Evolutionary conservation across 2,329 filamentous ascomycete species (phyloP), one percentile per base, ranked within the genome.

Genomic region (Fusarium sambucinum): DNA sequence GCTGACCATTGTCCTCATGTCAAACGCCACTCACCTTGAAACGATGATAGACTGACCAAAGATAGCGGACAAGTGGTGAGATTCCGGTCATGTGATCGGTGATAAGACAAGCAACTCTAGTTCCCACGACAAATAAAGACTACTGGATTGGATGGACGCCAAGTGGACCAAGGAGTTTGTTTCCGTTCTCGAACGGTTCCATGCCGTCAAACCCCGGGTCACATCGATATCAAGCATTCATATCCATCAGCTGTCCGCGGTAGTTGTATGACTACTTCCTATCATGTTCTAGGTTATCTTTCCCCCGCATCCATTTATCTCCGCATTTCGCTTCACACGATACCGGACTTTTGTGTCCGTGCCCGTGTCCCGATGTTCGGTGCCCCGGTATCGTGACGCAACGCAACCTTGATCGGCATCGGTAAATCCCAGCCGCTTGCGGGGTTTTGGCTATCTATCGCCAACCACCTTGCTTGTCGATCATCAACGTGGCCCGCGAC

Each of bases 31-130:
- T 9, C 14, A n/a, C 6, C 11, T 27, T 33, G 29, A 32, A 37
- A 40, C 16, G 23, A 40, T 14, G 17, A 46, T 53, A 41, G 25
- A 45, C 19, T 35, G 41, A 60, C 33, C 23, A 40, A 38, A 37
- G 42, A 42, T 69, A 66, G 52, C 55, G 66, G 66, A 66, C 21
- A 58, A 37, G 10, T 37, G 52, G 30, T 30, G 27, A 19, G 21
- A n/a, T 32, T 19, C 66, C 66, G 66, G 66, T 69, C 66, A 69
- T 45, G 56, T 69, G 66, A 69, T 69, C 66, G 66, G 66, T 54
- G 66, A 61, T 62, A 69, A 62, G 55, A 45, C 11, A 16, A 12
- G 6, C 6, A 14, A 5, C 12, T 62, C 41, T 53, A 21, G 33
- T 32, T 45, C 17, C 21, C 25, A 38, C 33, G n/a, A 56, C 46